Percentiles rank a stretch among this genome's conserved stretches.
Evolutionary conservation across 805 yeast species (phyloP).

Genomic region (Zygosaccharomyces pseudorouxii): DNA sequence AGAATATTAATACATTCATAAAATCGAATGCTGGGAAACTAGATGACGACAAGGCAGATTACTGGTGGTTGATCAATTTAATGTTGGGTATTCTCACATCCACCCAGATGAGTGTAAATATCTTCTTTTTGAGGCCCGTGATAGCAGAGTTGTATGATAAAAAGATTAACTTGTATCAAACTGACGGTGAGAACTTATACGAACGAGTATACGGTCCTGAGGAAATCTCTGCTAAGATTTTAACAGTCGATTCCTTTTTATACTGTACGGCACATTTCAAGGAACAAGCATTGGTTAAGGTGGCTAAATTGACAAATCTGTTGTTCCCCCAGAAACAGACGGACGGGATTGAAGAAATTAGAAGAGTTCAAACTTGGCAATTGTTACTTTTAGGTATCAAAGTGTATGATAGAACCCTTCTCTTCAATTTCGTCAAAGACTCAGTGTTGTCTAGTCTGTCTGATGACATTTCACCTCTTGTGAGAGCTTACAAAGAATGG

Average conservation of each 20-base stretch:
- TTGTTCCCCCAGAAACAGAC: constrained; percentile 49
- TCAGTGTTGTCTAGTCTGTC: constrained; percentile 39
- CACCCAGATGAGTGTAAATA: constrained; percentile 51
- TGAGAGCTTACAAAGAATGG: constrained; percentile 79
- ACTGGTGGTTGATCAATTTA: constrained; percentile 48
- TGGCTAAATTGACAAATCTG: constrained; percentile 39
- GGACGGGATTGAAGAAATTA: constrained; percentile 67
- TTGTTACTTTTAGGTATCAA: constrained; percentile 46
- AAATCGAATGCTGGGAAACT: constrained; percentile 32
- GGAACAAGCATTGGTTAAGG: constrained; percentile 19
- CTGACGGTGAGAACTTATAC: constrained; percentile 40
- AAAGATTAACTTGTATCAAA: constrained; percentile 31
- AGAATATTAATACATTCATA: constrained; percentile 44
- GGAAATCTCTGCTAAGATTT: constrained; percentile 52
- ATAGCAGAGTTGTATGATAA: constrained; percentile 51
- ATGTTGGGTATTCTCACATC: constrained; percentile 44
- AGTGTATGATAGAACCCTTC: constrained; percentile 24
- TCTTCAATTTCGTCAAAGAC: constrained; percentile 28
- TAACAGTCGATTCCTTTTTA: constrained; percentile 45
- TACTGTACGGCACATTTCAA: constrained; percentile 27
- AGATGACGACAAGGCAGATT: constrained; percentile 29
- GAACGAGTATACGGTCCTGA: constrained; percentile 48
- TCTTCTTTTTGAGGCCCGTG: constrained; percentile 56
- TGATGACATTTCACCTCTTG: constrained; percentile 73
- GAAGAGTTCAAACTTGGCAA: constrained; percentile 53